Percentiles rank a stretch among this genome's conserved stretches.
Conservation (phyloP, 306 rosid species). For the Citrullus amarus region DNA sequence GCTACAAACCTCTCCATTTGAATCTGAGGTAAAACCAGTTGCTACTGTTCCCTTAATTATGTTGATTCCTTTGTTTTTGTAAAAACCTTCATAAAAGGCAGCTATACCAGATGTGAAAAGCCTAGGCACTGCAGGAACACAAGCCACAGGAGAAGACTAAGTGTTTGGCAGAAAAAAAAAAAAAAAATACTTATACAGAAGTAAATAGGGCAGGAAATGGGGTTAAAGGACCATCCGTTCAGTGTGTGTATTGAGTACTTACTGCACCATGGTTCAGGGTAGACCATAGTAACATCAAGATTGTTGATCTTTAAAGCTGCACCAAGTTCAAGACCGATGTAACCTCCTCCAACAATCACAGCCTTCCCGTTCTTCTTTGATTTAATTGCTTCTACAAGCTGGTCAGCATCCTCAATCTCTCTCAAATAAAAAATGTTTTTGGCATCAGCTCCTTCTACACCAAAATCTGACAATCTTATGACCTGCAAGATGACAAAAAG, state of each 20-base stretch:
- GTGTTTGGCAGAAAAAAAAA: not conserved
- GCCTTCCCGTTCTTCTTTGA: constrained; percentile 72
- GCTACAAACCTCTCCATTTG: constrained; percentile 68
- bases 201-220: not conserved
- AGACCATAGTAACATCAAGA: constrained; percentile 76
- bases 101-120: constrained; percentile 86
- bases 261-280: constrained; percentile 99
- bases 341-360: constrained; percentile 96
- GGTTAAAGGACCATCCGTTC: not conserved
- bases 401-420: constrained; percentile 86
- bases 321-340: constrained; percentile 90
- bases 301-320: constrained; percentile 72
- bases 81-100: constrained; percentile 72
- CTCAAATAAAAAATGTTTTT: constrained; percentile 90
- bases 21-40: constrained; percentile 55
- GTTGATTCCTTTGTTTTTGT: constrained; percentile 64
- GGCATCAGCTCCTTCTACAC: constrained; percentile 93
- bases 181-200: not conserved
- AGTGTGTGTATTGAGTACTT: constrained; percentile 42
- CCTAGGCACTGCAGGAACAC: constrained; percentile 74
- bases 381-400: constrained; percentile 56
- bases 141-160: constrained; percentile 5
- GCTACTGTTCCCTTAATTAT: constrained; percentile 95
- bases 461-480: constrained; percentile 69
- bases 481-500: constrained; percentile 27